These are phyloP conservation scores for Lanmaoa pseudosensibilis DNA, from an alignment of 768 basidiomycete genomes.

Conservation along the genomic window DNA sequence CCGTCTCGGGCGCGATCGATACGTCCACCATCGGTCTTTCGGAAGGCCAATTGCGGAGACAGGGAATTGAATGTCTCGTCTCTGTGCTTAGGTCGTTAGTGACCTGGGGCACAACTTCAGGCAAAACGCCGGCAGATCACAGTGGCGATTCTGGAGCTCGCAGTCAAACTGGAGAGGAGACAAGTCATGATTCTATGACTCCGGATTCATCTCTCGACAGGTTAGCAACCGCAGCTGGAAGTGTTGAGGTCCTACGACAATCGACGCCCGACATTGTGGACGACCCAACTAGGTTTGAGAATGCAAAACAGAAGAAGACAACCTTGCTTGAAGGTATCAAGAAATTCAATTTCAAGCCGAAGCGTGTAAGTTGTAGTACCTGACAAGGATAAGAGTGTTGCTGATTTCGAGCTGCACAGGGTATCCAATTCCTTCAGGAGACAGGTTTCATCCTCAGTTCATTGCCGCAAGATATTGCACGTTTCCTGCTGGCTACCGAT, in stretches of 20 bases:
- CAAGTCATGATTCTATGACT: slow-evolving; percentile 47
- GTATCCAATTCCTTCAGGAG: slow-evolving; percentile 85
- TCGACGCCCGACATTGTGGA: slow-evolving; percentile 81
- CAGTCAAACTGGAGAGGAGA: slow-evolving; percentile 55
- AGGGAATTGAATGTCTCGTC: slow-evolving; percentile 93
- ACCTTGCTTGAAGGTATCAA: slow-evolving; percentile 92
- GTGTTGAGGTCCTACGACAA: slow-evolving; percentile 58
- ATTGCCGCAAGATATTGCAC: slow-evolving; percentile 75
- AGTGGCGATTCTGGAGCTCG: slow-evolving; percentile 42
- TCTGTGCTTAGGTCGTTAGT: slow-evolving; percentile 88
- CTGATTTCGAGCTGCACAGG: slow-evolving; percentile 46
- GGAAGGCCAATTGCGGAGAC: slow-evolving; percentile 82
- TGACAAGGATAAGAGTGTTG: not conserved
- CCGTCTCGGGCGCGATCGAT: slow-evolving; percentile 67
- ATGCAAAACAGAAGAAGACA: slow-evolving; percentile 94
- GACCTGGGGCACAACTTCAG: slow-evolving; percentile 74
- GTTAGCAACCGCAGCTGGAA: slow-evolving; percentile 46
- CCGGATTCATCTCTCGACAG: slow-evolving; percentile 59
- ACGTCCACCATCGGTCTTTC: slow-evolving; percentile 67
- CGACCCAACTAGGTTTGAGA: slow-evolving; percentile 91
- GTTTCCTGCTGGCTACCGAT: slow-evolving; percentile 84
- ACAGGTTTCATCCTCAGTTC: slow-evolving; percentile 79
- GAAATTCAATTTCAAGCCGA: slow-evolving; percentile 99
- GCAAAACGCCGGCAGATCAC: slow-evolving; percentile 34
- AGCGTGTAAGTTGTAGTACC: slow-evolving; percentile 57